phyloP scores from a whole-genome alignment of 805 yeast genomes.

The Kodamaea kakaduensis region DNA sequence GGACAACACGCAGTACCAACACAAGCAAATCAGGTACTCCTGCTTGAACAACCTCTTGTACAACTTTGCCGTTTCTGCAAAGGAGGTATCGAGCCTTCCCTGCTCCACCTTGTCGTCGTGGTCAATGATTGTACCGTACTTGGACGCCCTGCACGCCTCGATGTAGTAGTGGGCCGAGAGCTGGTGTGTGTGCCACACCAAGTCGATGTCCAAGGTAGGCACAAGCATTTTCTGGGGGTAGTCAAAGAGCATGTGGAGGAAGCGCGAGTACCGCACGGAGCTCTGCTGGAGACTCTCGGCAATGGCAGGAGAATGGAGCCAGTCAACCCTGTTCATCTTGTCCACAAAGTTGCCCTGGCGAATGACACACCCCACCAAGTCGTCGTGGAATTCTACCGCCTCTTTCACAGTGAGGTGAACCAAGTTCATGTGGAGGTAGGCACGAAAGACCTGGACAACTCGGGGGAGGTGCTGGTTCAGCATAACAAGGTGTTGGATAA shows the following conservation, averaged over 20 bases:
- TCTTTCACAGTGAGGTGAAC: conserved; percentile 10
- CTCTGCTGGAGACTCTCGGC: conserved; percentile 14
- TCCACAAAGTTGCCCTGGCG: conserved; percentile 21
- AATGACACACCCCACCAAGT: conserved; percentile 22
- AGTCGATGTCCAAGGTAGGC: conserved; percentile 26
- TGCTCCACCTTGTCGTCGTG: conserved; percentile 10
- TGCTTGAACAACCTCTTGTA: conserved; percentile 9
- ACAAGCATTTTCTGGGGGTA: conserved; percentile 10
- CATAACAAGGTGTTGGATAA: too few relatives aligned
- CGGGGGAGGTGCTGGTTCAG: too few relatives aligned
- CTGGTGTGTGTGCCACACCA: conserved; percentile 29
- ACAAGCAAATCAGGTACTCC: conserved; percentile 12
- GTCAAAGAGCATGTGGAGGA: conserved; percentile 10
- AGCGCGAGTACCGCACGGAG: conserved; percentile 16
- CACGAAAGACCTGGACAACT: conserved; percentile 8
- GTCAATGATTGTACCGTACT: conserved; percentile 11
- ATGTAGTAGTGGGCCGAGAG: conserved; percentile 15
- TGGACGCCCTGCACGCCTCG: conserved; percentile 13
- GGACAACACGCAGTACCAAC: conserved; percentile 9
- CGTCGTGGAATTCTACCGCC: conserved; percentile 14
- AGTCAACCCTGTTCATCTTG: conserved; percentile 18
- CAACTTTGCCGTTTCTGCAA: conserved; percentile 11
- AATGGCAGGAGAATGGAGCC: conserved; percentile 10
- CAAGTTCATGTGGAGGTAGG: conserved; percentile 7
- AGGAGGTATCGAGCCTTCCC: conserved; percentile 4